Percentiles rank a stretch among this genome's conserved stretches.
phyloP scores from a whole-genome alignment of 2,329 filamentous ascomycete species.

The Fusarium sp. region DNA sequence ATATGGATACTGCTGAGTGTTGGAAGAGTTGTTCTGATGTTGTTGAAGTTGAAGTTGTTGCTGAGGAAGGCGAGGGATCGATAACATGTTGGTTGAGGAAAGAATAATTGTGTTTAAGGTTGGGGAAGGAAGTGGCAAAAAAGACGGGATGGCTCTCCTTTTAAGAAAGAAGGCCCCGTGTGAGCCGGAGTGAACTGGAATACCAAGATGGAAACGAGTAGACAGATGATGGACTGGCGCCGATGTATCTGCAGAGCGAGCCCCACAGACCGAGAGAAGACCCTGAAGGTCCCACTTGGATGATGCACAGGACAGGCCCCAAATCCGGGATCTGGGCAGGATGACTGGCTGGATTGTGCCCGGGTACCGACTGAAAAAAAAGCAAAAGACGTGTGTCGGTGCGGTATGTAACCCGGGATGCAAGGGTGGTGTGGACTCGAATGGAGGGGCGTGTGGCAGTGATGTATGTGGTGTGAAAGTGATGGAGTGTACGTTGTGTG shows the following conservation, averaged over 20 bases:
- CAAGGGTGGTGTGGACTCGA: conserved; percentile 22
- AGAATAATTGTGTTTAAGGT: conserved; percentile 37
- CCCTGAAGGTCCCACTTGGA: conserved; percentile 29
- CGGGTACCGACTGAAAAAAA: conserved; percentile 20
- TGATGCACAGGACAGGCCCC: conserved; percentile 31
- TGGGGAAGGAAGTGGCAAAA: conserved; percentile 40
- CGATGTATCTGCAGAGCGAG: conserved; percentile 9
- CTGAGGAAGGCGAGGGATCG: conserved; percentile 43
- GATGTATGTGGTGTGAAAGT: conserved; percentile 19
- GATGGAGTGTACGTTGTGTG: conserved; percentile 18
- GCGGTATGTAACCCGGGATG: conserved; percentile 30
- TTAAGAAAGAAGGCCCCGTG: conserved; percentile 37
- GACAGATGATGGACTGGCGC: conserved; percentile 30
- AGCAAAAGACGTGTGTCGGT: conserved; percentile 24
- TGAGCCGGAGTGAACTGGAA: conserved; percentile 15
- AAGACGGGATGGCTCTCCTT: conserved; percentile 41
- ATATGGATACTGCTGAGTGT: conserved; percentile 28
- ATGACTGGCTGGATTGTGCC: conserved; percentile 19
- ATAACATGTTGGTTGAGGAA: conserved; percentile 46
- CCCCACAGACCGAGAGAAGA: conserved; percentile 23
- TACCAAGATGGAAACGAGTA: conserved; percentile 33
- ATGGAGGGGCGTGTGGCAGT: conserved; percentile 10
- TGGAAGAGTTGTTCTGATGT: conserved; percentile 45
- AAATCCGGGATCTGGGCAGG: conserved; percentile 14
- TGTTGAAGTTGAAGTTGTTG: conserved; percentile 43